A percentile compares a stretch with the other conserved stretches of the same genome.
Conservation (phyloP, 108 stramenopile species). For the Nannochloropsis granulata region DNA sequence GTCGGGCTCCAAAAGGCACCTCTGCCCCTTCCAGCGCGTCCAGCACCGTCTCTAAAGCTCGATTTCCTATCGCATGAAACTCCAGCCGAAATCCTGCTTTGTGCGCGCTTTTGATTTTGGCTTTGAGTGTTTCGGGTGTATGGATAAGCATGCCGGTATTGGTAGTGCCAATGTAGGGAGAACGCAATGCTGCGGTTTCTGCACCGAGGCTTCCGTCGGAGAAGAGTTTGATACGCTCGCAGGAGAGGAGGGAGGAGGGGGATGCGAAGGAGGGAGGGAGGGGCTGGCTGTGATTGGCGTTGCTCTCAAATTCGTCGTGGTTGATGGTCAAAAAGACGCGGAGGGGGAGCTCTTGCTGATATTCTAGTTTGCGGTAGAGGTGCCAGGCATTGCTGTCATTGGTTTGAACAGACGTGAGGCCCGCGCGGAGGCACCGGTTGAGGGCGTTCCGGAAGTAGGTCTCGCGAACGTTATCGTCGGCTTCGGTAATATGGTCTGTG, state of each 20-base stretch:
- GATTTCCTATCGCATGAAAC: constrained; percentile 39
- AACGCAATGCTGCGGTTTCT: constrained; percentile 35
- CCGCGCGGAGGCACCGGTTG: constrained; percentile 15
- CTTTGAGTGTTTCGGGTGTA: not conserved
- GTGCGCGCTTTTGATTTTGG: constrained; percentile 11
- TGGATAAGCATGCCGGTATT: constrained; percentile 26
- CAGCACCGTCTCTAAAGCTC: constrained; percentile 23
- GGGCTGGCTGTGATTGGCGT: not conserved
- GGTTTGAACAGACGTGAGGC: constrained; percentile 36
- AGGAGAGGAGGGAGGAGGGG: not conserved
- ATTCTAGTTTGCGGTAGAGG: constrained; percentile 16
- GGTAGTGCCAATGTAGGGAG: constrained; percentile 8
- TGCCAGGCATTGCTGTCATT: constrained; percentile 29
- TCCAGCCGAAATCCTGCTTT: constrained; percentile 29
- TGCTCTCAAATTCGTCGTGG: constrained; percentile 17
- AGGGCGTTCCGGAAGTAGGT: constrained; percentile 25
- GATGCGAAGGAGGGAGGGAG: not conserved
- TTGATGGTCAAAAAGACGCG: constrained; percentile 30
- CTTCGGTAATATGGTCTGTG: not conserved
- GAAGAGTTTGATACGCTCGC: constrained; percentile 32
- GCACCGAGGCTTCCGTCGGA: constrained; percentile 39
- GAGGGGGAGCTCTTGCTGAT: constrained; percentile 11
- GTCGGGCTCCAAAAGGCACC: constrained; percentile 3
- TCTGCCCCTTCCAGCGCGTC: constrained; percentile 30
- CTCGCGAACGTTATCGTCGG: not conserved